A percentile compares a stretch with the other conserved stretches of the same genome.
These are phyloP conservation scores for Salix brachista DNA, from an alignment of 345 rosid genomes.

Conservation along the genomic window DNA sequence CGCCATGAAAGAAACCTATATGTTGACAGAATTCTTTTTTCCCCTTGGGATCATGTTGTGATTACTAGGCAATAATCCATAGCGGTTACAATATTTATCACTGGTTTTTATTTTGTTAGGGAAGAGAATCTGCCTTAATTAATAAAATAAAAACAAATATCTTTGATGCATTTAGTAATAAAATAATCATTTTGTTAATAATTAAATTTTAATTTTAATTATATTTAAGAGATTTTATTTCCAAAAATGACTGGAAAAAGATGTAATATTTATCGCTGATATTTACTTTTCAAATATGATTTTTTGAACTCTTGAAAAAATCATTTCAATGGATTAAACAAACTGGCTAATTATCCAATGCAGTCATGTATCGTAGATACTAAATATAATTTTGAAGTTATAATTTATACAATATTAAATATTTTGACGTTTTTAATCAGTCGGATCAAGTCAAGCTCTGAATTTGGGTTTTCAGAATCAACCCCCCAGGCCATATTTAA, in stretches of 20 bases:
- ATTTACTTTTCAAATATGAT: neutral
- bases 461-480: no score
- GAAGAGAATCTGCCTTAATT: neutral
- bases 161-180: neutral
- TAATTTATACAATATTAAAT: no score
- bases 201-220: neutral
- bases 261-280: neutral
- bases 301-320: neutral
- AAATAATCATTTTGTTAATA: neutral
- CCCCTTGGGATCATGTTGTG: neutral
- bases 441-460: no score
- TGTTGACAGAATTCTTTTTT: neutral
- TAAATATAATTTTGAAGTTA: neutral
- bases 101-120: neutral
- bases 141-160: slow-evolving; percentile 2
- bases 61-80: neutral
- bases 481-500: no score
- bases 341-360: neutral
- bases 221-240: neutral
- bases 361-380: neutral
- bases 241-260: neutral
- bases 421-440: no score
- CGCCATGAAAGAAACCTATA: neutral
- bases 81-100: slow-evolving; percentile 8
- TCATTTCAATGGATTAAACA: neutral